A percentile compares a stretch with the other conserved stretches of the same genome.
Evolutionary conservation across 495 filamentous ascomycete genomes (phyloP).

Genomic region (Talaromyces ruber): DNA sequence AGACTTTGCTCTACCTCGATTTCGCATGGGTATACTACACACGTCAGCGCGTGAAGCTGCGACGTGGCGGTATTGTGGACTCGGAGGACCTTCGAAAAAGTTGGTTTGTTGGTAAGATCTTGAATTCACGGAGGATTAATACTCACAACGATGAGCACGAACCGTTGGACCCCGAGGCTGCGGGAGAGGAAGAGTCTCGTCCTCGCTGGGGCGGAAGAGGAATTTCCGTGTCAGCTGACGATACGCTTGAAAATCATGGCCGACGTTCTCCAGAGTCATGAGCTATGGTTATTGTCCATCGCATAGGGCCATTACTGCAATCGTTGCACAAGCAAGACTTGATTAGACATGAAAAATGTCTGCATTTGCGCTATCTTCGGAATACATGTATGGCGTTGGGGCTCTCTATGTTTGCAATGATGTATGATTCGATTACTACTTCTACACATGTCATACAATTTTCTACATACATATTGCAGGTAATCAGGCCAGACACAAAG

Average conservation of each 20-base stretch:
- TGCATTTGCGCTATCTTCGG: not conserved
- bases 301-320: too few relatives aligned
- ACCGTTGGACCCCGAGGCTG: constrained; percentile 33
- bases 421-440: not conserved
- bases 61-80: constrained; percentile 87
- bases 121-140: constrained; percentile 27
- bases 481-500: not conserved
- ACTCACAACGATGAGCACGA: constrained; percentile 23
- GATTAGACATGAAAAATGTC: not conserved
- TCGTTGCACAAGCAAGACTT: not conserved
- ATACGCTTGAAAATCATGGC: constrained; percentile 49
- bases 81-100: constrained; percentile 77
- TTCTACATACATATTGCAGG: not conserved
- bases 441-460: not conserved
- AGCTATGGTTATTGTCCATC: not conserved
- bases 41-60: constrained; percentile 87
- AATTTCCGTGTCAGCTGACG: constrained; percentile 74
- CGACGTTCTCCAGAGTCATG: not conserved
- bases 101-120: constrained; percentile 54
- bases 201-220: constrained; percentile 70
- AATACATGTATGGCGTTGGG: not conserved
- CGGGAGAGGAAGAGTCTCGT: constrained; percentile 17
- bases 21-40: constrained; percentile 97
- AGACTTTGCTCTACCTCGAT: constrained; percentile 86
- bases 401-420: not conserved